A percentile compares a stretch with the other conserved stretches of the same genome.
Evolutionary conservation across 2,329 filamentous ascomycete genomes (phyloP).

Genomic region (Botrytis squamosa): DNA sequence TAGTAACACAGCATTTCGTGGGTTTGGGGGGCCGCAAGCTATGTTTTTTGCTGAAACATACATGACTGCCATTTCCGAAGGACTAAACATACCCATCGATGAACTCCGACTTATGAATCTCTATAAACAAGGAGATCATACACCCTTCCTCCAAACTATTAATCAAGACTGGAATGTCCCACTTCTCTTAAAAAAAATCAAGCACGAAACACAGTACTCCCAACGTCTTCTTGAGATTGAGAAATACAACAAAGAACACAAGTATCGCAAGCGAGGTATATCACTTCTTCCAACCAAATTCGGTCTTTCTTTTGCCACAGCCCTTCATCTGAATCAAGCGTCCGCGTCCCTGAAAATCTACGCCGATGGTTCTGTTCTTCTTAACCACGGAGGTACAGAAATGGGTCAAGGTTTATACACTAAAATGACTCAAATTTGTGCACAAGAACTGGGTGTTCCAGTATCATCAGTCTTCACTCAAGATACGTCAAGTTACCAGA

Average conservation of each 20-base stretch:
- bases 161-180: slow-evolving; percentile 86
- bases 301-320: slow-evolving; percentile 85
- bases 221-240: slow-evolving; percentile 65
- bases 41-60: slow-evolving; percentile 89
- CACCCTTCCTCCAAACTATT: slow-evolving; percentile 85
- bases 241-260: slow-evolving; percentile 78
- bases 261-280: slow-evolving; percentile 88
- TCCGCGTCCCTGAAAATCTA: slow-evolving; percentile 94
- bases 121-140: slow-evolving; percentile 72
- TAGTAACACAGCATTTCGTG: slow-evolving; percentile 86
- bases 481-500: slow-evolving; percentile 91
- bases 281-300: slow-evolving; percentile 84
- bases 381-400: slow-evolving; percentile 92
- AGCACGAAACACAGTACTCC: slow-evolving; percentile 70
- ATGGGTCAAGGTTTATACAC: slow-evolving; percentile 95
- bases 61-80: slow-evolving; percentile 87
- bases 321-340: slow-evolving; percentile 90
- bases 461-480: slow-evolving; percentile 81
- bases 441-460: slow-evolving; percentile 79
- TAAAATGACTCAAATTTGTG: slow-evolving; percentile 92
- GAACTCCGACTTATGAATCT: slow-evolving; percentile 80
- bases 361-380: slow-evolving; percentile 85
- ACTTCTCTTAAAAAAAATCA: slow-evolving; percentile 84
- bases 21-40: slow-evolving; percentile 91
- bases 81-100: slow-evolving; percentile 76